These are phyloP conservation scores for Bacterosira constricta DNA, from an alignment of 108 stramenopile species.

Conservation along the genomic window DNA sequence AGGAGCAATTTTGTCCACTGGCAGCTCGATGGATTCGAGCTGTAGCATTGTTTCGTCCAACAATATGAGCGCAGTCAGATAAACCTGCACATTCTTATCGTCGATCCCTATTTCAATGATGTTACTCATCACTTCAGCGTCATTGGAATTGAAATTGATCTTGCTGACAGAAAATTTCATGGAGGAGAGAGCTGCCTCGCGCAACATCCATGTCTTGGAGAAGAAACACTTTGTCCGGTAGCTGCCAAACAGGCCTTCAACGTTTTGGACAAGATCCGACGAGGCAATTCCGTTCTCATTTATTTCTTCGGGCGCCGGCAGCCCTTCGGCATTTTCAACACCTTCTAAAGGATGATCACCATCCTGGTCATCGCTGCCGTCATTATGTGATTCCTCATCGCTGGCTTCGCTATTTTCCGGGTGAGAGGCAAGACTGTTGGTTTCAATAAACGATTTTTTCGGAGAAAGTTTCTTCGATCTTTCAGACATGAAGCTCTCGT, in stretches of 20 bases:
- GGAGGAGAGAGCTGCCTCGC: conserved; percentile 58
- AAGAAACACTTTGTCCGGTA: conserved; percentile 58
- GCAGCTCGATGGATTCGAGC: conserved; percentile 26
- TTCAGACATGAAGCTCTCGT: conserved; percentile 33
- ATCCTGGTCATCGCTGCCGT: conserved; percentile 19
- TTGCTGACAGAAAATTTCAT: conserved; percentile 46
- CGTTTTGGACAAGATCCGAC: conserved; percentile 37
- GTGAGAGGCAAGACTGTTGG: background rate
- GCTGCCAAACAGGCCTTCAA: conserved; percentile 47
- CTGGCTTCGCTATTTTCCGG: background rate
- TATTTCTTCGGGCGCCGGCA: conserved; percentile 62
- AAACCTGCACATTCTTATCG: conserved; percentile 53
- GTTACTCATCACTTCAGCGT: conserved; percentile 38
- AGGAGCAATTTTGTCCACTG: conserved; percentile 16
- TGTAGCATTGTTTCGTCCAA: conserved; percentile 47
- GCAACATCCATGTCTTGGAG: conserved; percentile 58
- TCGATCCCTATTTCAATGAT: conserved; percentile 33
- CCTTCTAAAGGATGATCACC: conserved; percentile 60
- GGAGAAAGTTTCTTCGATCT: conserved; percentile 11
- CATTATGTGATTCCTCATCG: conserved; percentile 18
- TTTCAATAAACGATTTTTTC: background rate
- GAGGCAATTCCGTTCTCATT: conserved; percentile 20
- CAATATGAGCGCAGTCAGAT: conserved; percentile 40
- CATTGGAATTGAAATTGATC: conserved; percentile 12
- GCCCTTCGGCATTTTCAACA: conserved; percentile 48